Percentiles rank a stretch among this genome's conserved stretches.
phyloP scores from a whole-genome alignment of 805 yeast genomes.

The Ogataea glucozyma region DNA sequence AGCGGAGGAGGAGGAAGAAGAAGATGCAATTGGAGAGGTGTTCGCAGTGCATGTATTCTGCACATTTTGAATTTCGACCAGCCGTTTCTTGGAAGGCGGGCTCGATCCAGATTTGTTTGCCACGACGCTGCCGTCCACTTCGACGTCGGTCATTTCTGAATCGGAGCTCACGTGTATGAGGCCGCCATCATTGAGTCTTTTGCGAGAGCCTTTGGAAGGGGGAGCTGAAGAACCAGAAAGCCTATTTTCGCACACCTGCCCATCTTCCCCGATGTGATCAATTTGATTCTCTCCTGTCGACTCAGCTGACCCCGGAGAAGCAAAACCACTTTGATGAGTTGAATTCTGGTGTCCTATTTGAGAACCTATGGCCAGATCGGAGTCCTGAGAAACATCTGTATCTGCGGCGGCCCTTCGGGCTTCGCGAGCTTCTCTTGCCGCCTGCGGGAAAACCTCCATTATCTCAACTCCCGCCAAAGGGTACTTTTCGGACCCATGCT shows the following conservation, averaged over 20 bases:
- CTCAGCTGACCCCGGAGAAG: background rate
- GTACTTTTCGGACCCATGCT: background rate
- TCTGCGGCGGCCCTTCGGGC: too few relatives aligned
- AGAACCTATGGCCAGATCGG: too few relatives aligned
- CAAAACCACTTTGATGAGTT: too few relatives aligned
- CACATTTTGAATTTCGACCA: conserved; percentile 17
- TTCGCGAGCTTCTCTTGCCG: background rate
- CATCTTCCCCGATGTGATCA: too few relatives aligned
- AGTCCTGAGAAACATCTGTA: too few relatives aligned
- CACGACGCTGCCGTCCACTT: conserved; percentile 15
- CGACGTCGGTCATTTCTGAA: conserved; percentile 23
- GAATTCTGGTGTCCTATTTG: too few relatives aligned
- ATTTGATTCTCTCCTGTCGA: too few relatives aligned
- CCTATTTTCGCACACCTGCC: too few relatives aligned
- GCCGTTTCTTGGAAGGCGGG: conserved; percentile 25
- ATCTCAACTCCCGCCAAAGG: conserved; percentile 15
- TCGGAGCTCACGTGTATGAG: conserved; percentile 12
- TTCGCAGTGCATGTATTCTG: too few relatives aligned
- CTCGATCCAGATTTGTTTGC: conserved; percentile 16
- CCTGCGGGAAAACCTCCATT: conserved; percentile 16
- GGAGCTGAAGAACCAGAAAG: too few relatives aligned
- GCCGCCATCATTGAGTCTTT: conserved; percentile 21
- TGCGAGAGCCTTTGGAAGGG: conserved; percentile 16
- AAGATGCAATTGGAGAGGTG: conserved; percentile 15
- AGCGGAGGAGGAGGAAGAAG: conserved; percentile 19